Conservation (phyloP, 352 stramenopile species). For the Pythium brachiatum region DNA sequence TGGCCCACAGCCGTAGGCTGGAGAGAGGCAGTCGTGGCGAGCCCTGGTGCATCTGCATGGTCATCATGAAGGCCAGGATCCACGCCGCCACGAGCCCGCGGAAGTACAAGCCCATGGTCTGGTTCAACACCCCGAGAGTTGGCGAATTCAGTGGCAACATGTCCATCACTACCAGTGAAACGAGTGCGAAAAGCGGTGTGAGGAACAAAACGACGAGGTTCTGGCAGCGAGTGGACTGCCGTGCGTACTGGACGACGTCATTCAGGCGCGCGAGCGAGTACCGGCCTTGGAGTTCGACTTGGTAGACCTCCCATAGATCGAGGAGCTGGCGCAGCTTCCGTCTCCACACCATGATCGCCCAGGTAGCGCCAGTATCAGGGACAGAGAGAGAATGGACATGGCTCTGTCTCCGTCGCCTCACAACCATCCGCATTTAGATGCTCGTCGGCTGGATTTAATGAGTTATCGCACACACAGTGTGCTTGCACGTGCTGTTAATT, state of each 20-base stretch:
- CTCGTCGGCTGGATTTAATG: no score
- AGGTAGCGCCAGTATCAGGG: no score
- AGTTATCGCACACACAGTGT: no score
- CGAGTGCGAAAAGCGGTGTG: neutral
- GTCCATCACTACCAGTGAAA: neutral
- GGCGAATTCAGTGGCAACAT: conserved; percentile 2
- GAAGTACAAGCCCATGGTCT: conserved; percentile 9
- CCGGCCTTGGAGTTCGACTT: neutral
- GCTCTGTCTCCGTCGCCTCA: no score
- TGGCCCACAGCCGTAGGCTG: neutral
- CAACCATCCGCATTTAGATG: no score
- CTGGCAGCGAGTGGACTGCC: neutral
- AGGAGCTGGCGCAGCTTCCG: neutral
- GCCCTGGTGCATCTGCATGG: conserved; percentile 5
- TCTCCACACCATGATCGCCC: neutral
- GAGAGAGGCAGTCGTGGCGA: conserved; percentile 5
- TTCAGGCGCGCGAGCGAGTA: neutral
- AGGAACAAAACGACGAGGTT: neutral
- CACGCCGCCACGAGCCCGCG: neutral
- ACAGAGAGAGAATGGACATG: no score
- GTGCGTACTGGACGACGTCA: neutral
- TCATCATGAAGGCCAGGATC: conserved; percentile 5
- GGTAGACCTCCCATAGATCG: neutral
- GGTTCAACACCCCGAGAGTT: neutral
- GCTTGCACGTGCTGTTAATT: no score